phyloP scores from a whole-genome alignment of 345 rosid genomes.

The Salix koriyanagi region DNA sequence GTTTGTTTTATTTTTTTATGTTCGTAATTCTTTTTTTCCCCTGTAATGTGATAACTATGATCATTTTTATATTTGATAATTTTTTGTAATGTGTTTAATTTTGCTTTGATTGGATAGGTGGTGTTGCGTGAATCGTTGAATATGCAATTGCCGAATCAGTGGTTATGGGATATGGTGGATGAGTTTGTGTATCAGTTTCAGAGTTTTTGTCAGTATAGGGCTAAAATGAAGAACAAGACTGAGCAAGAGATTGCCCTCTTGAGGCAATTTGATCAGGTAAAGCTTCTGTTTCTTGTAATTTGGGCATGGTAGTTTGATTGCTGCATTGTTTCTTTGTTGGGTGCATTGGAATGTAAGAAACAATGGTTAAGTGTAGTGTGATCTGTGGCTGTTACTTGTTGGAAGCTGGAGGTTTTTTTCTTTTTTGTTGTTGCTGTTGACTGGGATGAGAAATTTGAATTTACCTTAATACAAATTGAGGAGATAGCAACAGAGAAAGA shows the following conservation, averaged over 20 bases:
- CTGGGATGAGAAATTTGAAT: not conserved
- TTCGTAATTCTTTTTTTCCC: not conserved
- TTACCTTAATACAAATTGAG: not conserved
- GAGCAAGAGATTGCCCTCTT: constrained; percentile 85
- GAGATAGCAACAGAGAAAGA: not conserved
- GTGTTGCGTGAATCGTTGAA: constrained; percentile 92
- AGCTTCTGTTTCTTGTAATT: not conserved
- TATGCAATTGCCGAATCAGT: constrained; percentile 96
- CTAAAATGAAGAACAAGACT: constrained; percentile 89
- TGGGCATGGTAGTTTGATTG: not conserved
- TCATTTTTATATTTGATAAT: not conserved
- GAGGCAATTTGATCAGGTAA: constrained; percentile 71
- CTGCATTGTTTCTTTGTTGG: not conserved
- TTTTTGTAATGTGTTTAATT: not conserved
- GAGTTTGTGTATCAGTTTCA: constrained; percentile 98
- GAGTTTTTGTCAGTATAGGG: constrained; percentile 92
- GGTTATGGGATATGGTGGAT: constrained; percentile 99
- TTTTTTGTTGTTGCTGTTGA: not conserved
- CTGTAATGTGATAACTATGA: not conserved
- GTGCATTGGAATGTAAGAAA: not conserved
- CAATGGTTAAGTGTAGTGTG: not conserved
- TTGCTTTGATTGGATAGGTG: constrained; percentile 29
- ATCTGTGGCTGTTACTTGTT: not conserved
- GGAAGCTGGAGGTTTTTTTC: not conserved
- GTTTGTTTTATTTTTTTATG: constrained; percentile 9